Conservation (phyloP, 768 basidiomycete genomes). For the Arthromyces matolae region DNA sequence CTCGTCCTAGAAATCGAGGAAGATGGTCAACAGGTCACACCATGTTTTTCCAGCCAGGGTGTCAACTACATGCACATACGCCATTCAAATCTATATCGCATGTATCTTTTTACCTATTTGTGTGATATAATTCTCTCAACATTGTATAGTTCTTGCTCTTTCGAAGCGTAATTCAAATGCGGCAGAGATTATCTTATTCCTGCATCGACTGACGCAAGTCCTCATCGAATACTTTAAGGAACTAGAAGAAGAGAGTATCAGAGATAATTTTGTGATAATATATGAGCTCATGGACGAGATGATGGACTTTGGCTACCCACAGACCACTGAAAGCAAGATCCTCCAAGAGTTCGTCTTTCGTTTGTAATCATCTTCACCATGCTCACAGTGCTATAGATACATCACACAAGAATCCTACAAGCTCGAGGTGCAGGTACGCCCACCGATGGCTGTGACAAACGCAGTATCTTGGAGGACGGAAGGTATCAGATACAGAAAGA, state of each 20-base stretch:
- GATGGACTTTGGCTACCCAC: conserved; percentile 99
- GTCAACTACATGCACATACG: conserved; percentile 99
- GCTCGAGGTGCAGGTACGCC: conserved; percentile 87
- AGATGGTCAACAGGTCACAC: conserved; percentile 93
- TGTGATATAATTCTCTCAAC: not conserved
- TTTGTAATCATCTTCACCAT: not conserved
- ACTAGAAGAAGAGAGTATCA: conserved; percentile 96
- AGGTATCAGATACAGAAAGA: conserved; percentile 95
- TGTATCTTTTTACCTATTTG: conserved; percentile 28
- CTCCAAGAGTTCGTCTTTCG: conserved; percentile 74
- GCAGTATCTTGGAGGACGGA: conserved; percentile 99
- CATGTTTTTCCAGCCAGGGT: conserved; percentile 93
- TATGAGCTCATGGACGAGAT: conserved; percentile 99
- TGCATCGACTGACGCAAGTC: conserved; percentile 90
- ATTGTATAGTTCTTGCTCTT: conserved; percentile 75
- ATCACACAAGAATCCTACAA: conserved; percentile 99
- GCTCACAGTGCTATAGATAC: conserved; percentile 49
- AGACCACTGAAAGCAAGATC: conserved; percentile 99
- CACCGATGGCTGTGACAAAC: conserved; percentile 96
- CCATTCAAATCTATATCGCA: conserved; percentile 95
- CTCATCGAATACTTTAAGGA: conserved; percentile 99
- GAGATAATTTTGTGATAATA: conserved; percentile 99
- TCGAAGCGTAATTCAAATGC: conserved; percentile 96
- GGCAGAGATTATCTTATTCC: conserved; percentile 92
- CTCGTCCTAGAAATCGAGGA: conserved; percentile 94